Evolutionary conservation across 1,284 basidiomycete species (phyloP).

Genomic region (Hemileia vastatrix): DNA sequence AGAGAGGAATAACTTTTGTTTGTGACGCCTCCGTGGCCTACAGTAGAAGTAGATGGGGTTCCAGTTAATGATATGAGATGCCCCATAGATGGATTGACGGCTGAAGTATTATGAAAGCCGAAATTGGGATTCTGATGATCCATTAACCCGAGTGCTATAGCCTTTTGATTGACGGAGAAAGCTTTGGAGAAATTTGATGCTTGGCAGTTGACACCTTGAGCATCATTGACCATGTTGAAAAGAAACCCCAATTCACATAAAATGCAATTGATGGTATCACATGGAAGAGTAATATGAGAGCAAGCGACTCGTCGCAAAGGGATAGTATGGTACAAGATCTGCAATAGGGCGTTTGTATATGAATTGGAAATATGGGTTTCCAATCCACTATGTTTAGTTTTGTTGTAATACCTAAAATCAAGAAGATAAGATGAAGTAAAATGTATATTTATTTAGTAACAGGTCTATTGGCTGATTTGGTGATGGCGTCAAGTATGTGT

Average conservation of each 20-base stretch:
- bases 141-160: slow-evolving; percentile 75
- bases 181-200: slow-evolving; percentile 93
- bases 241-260: slow-evolving; percentile 94
- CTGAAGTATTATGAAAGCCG: slow-evolving; percentile 7
- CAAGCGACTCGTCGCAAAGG: slow-evolving; percentile 75
- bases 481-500: neutral
- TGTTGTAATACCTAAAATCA: slow-evolving; percentile 69
- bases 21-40: slow-evolving; percentile 55
- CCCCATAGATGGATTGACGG: neutral
- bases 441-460: slow-evolving; percentile 27
- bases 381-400: slow-evolving; percentile 76
- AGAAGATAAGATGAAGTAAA: neutral
- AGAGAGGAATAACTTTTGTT: slow-evolving; percentile 64
- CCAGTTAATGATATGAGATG: no score
- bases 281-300: slow-evolving; percentile 79
- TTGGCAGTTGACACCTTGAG: slow-evolving; percentile 86
- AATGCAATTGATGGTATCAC: slow-evolving; percentile 78
- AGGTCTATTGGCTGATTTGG: slow-evolving; percentile 29
- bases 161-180: slow-evolving; percentile 64
- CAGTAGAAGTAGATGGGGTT: slow-evolving; percentile 1
- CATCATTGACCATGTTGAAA: slow-evolving; percentile 90
- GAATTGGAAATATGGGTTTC: slow-evolving; percentile 97
- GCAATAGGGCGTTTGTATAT: slow-evolving; percentile 87
- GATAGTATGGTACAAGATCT: slow-evolving; percentile 72
- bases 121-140: slow-evolving; percentile 60